Evolutionary conservation across 176 grass and related monocot genomes (phyloP), one percentile per base, ranked within the genome.

Genomic region (Saccharum spontaneum): DNA sequence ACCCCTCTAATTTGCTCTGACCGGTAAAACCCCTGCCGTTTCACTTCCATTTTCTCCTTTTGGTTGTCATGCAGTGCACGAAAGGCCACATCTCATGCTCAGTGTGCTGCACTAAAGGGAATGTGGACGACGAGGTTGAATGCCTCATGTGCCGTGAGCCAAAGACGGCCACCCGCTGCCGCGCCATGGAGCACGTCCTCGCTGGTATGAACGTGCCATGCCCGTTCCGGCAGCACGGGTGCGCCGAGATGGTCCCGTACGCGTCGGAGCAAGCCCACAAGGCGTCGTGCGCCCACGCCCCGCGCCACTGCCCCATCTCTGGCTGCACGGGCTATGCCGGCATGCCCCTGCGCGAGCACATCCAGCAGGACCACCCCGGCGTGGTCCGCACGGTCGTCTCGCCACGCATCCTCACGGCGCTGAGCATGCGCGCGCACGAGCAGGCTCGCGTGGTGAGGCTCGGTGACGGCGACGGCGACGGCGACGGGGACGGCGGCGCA

Each of bases 121-220:
- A 10, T 0, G 0, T 34, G 43, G 17, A 48, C 61, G 41, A 17
- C n/a, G 23, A 73, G n/a, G 11, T 20, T 17, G 77, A 79, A 26
- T 80, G 78, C 62, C 26, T 36, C 26, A 49, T 67, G 78, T 80
- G 78, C 61, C 62, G 41, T 2, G 41, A 36, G 26, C 78, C 62
- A 28, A 41, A 46, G 77, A 79, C 40, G 8, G 62, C 26, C 78
- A 80, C 78, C 17, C 62, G 62, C 16, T 67, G 41, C 62, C 41
- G 18, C 78, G 62, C 26, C 78, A 50, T 80, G 43, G 78, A 80
- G 41, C 62, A 44, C 43, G 1, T 67, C 78, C 41, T 80, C 17
- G 62, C 31, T 43, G 78, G 62, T 28, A 2, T 80, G 9, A 22
- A 6, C 26, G 6, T 80, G 43, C 28, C 78, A 1, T 80, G 78